Evolutionary conservation across 805 yeast species (phyloP), one percentile per base, ranked within the genome.

Genomic region (Torulaspora microellipsoides): DNA sequence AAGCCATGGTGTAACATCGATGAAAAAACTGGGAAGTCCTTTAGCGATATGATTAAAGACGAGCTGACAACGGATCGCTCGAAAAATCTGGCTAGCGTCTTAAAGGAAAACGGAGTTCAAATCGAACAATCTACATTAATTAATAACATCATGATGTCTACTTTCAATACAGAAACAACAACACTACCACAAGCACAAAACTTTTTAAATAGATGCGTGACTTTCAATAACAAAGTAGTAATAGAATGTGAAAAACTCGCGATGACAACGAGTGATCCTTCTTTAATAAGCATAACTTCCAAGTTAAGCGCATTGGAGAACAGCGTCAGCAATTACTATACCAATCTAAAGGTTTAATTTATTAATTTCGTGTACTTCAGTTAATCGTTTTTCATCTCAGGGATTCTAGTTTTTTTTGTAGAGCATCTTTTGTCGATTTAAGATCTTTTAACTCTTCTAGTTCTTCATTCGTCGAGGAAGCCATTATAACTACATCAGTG

Each of bases 191-290:
- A 15, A 64, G 67, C 67, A 17, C 64, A 69, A 36, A 80, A 77
- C 52, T 78, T 76, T 57, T 67, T 83, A 38, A 80, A 83, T 13
- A 73, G 82, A 47, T 78, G 85, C 43, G 65, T 81, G 12, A 82
- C 89, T 0, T 83, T 75, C 58, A 66, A 75, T 45, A 67, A 69
- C 33, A 69, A 66, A 51, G 87, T 82, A 34, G 89, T 82, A 20
- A 77, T 78, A 55, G 79, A 82, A 20, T 65, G 68, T 47, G 81
- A 76, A 46, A 79, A 77, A 44, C 65, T 80, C 15, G 79, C 78
- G 46, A 79, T 81, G 3, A 72, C 78, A 23, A 75, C 83, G 3
- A 80, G 84, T 17, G 91, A 84, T 54, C 90, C 90, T 2, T 71
- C 77, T 8, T 59, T 84, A 41, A 68, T 83, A 31, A 76, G 83